Conservation (phyloP, 257 asterid genomes). For the Pogostemon cablin region DNA sequence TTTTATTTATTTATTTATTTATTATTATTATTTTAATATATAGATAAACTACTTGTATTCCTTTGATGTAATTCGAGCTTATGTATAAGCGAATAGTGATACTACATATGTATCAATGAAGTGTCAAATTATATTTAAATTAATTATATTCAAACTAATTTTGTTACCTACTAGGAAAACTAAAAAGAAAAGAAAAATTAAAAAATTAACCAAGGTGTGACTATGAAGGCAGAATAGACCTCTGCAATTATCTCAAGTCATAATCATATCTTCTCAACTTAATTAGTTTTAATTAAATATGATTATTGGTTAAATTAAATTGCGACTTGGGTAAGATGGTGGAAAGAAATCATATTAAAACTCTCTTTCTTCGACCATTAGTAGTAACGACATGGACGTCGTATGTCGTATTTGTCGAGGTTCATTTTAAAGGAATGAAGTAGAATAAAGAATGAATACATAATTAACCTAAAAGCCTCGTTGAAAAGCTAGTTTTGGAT, state of each 20-base stretch:
- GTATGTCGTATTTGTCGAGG: neutral
- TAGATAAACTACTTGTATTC: too few relatives aligned
- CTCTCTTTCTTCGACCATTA: neutral
- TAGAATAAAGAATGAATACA: conserved; percentile 20
- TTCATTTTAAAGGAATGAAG: neutral
- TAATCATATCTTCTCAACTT: conserved; percentile 21
- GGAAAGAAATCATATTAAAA: conserved; percentile 5
- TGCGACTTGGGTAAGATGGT: conserved; percentile 1
- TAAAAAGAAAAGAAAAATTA: too few relatives aligned
- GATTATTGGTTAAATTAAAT: neutral
- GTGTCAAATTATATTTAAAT: too few relatives aligned
- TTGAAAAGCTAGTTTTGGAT: conserved; percentile 24
- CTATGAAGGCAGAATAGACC: neutral
- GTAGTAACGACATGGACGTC: neutral
- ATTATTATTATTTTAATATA: too few relatives aligned
- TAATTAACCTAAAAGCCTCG: neutral
- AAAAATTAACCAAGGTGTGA: neutral
- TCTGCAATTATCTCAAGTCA: neutral
- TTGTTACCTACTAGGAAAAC: too few relatives aligned
- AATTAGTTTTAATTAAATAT: neutral
- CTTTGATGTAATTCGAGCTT: too few relatives aligned
- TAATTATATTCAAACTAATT: too few relatives aligned
- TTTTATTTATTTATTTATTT: too few relatives aligned
- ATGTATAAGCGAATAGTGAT: too few relatives aligned
- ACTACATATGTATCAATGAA: too few relatives aligned